Evolutionary conservation across 306 rosid genomes (phyloP).

Genomic region (Canavalia ensiformis): DNA sequence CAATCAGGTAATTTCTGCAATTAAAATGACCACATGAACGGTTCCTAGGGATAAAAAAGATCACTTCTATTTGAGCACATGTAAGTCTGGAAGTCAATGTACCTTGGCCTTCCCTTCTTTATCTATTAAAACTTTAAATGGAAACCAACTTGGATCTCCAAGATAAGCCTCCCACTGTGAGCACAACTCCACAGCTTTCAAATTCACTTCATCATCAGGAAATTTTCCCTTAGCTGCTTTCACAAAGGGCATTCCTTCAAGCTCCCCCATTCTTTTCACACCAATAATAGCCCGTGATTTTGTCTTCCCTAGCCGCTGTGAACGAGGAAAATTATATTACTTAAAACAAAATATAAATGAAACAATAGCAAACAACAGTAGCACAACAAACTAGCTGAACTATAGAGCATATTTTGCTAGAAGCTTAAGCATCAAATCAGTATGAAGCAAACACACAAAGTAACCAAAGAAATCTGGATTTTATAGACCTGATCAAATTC

Average conservation of each 20-base stretch:
- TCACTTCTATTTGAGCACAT: background rate
- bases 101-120: constrained; percentile 50
- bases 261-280: constrained; percentile 55
- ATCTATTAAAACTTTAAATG: constrained; percentile 62
- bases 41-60: background rate
- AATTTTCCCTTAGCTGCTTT: constrained; percentile 54
- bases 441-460: constrained; percentile 1
- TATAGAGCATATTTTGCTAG: constrained; percentile 12
- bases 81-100: constrained; percentile 4
- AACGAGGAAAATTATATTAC: constrained; percentile 33
- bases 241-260: constrained; percentile 63
- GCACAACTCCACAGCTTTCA: constrained; percentile 58
- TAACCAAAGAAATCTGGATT: background rate
- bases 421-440: constrained; percentile 6
- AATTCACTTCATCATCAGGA: constrained; percentile 46
- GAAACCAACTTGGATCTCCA: constrained; percentile 85
- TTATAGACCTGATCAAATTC: background rate
- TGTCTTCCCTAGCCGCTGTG: constrained; percentile 51
- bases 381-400: constrained; percentile 22
- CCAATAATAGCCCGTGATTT: constrained; percentile 50
- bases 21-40: constrained; percentile 14
- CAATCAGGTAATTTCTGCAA: background rate
- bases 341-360: constrained; percentile 32
- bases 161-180: constrained; percentile 70
- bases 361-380: background rate